Evolutionary conservation across 23 red algal species (phyloP), one percentile per base, ranked within the genome.

Genomic region (Gracilariopsis chorda): DNA sequence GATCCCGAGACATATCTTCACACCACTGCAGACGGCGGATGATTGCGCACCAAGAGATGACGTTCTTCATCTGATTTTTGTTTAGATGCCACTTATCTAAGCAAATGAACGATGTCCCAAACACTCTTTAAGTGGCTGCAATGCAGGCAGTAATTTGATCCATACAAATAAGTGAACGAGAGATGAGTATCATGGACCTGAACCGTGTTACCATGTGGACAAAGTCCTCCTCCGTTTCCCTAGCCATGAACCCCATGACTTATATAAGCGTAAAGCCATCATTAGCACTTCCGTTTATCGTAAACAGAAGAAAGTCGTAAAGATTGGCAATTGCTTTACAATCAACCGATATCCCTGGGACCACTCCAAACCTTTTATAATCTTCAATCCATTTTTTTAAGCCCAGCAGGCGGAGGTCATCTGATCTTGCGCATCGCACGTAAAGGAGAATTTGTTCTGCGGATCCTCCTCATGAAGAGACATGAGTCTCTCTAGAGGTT

Each of bases 141-240:
- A 37, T 78, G 30, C 43, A 78, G 45, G 73, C 73, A 32, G 46
- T 28, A 48, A 40, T 78, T 28, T 78, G 46, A 19, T 78, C 73
- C 46, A 53, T 78, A 12, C 8, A 33, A 45, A 78, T 53, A 29
- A 78, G 46, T 16, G 73, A 40, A 16, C 4, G 34, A 4, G 34
- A 78, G 20, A 78, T 78, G 20, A n/a, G 46, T 25, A 78, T 53
- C 73, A 78, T 53, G 7, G 73, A 51, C 51, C 51, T 78, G 27
- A 78, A 78, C 12, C 51, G 0, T 25, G 43, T n/a, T 53, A 57
- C 42, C 47, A 78, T 78, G 13, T 53, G 17, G 3, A 48, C 29
- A 25, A 78, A 78, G 73, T 78, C 73, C 10, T 12, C 28, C 16
- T 78, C 73, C 19, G 46, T 30, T 25, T 78, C 73, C 10, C 73